Conservation (phyloP, 2,329 filamentous ascomycete genomes). For the Biscogniauxia marginata region DNA sequence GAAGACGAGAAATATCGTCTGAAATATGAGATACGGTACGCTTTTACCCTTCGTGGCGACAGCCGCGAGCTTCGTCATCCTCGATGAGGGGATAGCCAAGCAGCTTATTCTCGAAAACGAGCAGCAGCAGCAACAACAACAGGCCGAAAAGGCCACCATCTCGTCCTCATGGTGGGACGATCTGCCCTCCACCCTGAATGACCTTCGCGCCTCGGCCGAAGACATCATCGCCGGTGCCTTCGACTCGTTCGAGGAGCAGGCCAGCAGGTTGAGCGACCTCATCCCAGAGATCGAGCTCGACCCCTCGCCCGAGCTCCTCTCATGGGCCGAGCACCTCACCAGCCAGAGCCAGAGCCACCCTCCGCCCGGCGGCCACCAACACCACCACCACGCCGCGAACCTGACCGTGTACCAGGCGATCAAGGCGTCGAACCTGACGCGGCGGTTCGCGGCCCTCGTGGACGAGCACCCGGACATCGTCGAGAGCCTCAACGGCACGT, state of each 20-base stretch:
- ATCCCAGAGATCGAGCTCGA: constrained; percentile 15
- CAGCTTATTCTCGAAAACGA: constrained; percentile 25
- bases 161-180: constrained; percentile 9
- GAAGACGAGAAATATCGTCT: not conserved
- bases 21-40: constrained; percentile 24
- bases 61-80: constrained; percentile 26
- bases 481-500: constrained; percentile 69
- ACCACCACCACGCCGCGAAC: constrained; percentile 42
- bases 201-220: constrained; percentile 4
- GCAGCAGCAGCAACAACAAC: constrained; percentile 2
- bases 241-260: constrained; percentile 18
- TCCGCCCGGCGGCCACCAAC: too few species aligned
- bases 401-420: constrained; percentile 80
- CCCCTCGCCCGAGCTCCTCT: constrained; percentile 15
- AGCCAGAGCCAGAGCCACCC: not conserved
- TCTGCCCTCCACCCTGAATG: not conserved
- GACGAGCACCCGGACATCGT: constrained; percentile 71
- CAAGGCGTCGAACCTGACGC: constrained; percentile 71
- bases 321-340: constrained; percentile 10
- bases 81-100: constrained; percentile 29
- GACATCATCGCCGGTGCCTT: constrained; percentile 17
- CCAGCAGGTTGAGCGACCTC: constrained; percentile 12
- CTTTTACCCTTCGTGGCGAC: constrained; percentile 24
- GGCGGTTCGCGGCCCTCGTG: constrained; percentile 73
- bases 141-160: not conserved